Conservation (phyloP, 768 basidiomycete species). For the Tremella fuciformis region DNA sequence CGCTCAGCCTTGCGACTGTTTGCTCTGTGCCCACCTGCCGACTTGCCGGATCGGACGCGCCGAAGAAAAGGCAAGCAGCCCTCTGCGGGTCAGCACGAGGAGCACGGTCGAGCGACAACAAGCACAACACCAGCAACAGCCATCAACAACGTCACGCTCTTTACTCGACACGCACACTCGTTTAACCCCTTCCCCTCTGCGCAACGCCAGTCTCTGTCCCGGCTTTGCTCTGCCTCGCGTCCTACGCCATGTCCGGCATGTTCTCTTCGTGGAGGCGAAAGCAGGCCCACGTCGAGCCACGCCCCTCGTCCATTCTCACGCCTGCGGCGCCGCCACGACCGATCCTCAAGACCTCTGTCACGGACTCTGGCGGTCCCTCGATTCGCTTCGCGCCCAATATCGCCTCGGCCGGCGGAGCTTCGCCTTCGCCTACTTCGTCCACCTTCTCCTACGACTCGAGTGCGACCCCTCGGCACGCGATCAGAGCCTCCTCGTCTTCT, state of each 20-base stretch:
- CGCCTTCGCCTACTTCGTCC: neutral
- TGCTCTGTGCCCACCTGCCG: too few relatives aligned
- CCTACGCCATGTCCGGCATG: slow-evolving; percentile 9
- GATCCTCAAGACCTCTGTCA: slow-evolving; percentile 18
- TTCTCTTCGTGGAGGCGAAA: slow-evolving; percentile 13
- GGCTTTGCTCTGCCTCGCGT: too few relatives aligned
- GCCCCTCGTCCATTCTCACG: neutral
- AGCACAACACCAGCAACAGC: too few relatives aligned
- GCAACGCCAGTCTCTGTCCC: too few relatives aligned
- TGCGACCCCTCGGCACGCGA: neutral
- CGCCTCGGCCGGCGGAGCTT: slow-evolving; percentile 3
- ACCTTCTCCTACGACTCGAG: neutral
- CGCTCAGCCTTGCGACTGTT: too few relatives aligned
- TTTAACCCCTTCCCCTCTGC: too few relatives aligned
- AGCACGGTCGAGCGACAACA: too few relatives aligned
- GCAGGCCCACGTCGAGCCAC: neutral
- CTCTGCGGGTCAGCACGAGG: too few relatives aligned
- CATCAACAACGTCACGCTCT: too few relatives aligned
- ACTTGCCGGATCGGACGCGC: too few relatives aligned
- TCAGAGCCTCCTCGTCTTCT: neutral
- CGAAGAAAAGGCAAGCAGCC: too few relatives aligned
- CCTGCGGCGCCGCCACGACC: slow-evolving; percentile 19
- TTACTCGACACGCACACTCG: too few relatives aligned
- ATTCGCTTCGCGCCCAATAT: slow-evolving; percentile 22
- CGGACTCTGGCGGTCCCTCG: slow-evolving; percentile 13